Evolutionary conservation across 73 alveolate genomes (phyloP).

Genomic region (Paramecium sonneborni): DNA sequence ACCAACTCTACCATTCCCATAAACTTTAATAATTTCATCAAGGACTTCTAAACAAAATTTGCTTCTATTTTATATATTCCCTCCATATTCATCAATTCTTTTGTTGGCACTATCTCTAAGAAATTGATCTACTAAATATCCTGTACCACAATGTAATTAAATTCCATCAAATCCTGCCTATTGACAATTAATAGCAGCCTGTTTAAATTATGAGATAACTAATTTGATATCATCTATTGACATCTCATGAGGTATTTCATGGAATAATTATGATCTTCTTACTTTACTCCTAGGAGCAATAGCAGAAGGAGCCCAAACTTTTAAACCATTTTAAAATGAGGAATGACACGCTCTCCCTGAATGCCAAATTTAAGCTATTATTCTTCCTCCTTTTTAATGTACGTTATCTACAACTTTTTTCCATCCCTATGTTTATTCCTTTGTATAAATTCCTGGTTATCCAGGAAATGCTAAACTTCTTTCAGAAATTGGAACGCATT

Average conservation of each 20-base stretch:
- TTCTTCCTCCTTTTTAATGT: constrained; percentile 60
- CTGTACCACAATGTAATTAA: constrained; percentile 83
- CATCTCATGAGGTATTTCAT: constrained; percentile 61
- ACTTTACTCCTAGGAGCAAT: constrained; percentile 31
- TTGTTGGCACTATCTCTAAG: constrained; percentile 74
- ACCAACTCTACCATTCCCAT: constrained; percentile 68
- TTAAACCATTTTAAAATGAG: constrained; percentile 31
- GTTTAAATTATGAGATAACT: constrained; percentile 71
- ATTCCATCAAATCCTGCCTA: constrained; percentile 94
- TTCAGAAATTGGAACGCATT: constrained; percentile 63
- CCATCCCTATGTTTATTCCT: constrained; percentile 66
- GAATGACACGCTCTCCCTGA: constrained; percentile 67
- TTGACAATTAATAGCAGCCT: constrained; percentile 79
- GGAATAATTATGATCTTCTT: not conserved
- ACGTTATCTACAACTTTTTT: constrained; percentile 62
- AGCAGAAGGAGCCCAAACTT: constrained; percentile 61
- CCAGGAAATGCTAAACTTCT: constrained; percentile 70
- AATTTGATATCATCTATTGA: constrained; percentile 73
- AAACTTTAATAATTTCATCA: constrained; percentile 67
- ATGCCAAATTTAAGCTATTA: constrained; percentile 66
- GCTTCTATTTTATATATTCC: constrained; percentile 82
- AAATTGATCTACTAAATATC: constrained; percentile 78
- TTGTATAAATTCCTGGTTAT: constrained; percentile 54
- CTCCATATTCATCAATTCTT: constrained; percentile 92
- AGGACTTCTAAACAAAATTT: constrained; percentile 79